Evolutionary conservation across 257 asterid species (phyloP), one percentile per base, ranked within the genome.

Genomic region (Eustoma russellianum): DNA sequence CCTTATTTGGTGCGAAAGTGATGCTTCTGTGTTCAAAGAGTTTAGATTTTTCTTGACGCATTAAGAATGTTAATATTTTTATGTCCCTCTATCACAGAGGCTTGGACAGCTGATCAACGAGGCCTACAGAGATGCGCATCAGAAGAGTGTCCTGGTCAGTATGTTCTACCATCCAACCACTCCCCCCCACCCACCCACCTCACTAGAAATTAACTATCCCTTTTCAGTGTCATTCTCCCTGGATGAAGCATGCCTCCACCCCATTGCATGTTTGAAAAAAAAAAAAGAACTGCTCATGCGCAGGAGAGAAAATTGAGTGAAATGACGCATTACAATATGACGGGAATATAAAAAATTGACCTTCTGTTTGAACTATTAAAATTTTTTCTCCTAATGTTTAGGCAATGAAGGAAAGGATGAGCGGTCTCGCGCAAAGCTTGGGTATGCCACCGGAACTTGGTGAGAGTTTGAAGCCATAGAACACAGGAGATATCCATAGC

Each of bases 391-490:
- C 49, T 17, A 33, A 17, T 40, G 16, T 35, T 47, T 33, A 87
- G 96, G 96, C 98, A 24, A 92, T 88, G 97, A 85, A 92, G 59
- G 93, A 84, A 44, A 77, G 97, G 68, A 87, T 92, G 97, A 75
- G 83, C 65, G 83, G 77, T 72, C 97, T 88, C 48, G 97, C 97
- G 19, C 97, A 88, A 67, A 92, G 97, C 79, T 70, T 88, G 59
- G 98, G 95, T 56, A 83, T 92, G 97, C 97, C 98, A 43, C 90
- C 70, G 19, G 96, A 95, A 38, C 75, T 84, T 56, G 55, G 82
- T 48, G 86, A 84, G 18, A 89, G 92, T 47, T 73, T 72, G 60
- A 87, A 91, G 68, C 77, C 75, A 71, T 60, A 55, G 48, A 43
- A 56, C 60, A 13, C n/a, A 46, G n/a, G 64, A 46, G 53, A 15